These are phyloP conservation scores for Amanita brunnescens DNA, from an alignment of 768 basidiomycete species.

Conservation along the genomic window DNA sequence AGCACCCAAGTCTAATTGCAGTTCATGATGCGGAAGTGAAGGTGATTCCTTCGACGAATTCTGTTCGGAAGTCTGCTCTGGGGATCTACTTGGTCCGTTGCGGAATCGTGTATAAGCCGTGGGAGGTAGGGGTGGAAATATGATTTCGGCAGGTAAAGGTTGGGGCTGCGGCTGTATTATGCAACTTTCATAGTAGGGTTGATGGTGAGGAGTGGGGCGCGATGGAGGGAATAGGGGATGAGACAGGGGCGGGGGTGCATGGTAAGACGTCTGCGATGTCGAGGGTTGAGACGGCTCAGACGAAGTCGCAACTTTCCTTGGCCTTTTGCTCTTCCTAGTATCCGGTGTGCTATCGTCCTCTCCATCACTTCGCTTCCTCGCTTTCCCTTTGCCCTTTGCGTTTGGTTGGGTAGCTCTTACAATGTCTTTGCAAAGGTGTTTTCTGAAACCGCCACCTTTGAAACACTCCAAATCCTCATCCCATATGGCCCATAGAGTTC, in stretches of 20 bases:
- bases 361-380: slow-evolving; percentile 25
- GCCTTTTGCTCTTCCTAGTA: slow-evolving; percentile 37
- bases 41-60: slow-evolving; percentile 3
- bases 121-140: slow-evolving; percentile 67
- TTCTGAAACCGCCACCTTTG: slow-evolving; percentile 73
- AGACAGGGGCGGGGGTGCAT: slow-evolving; percentile 19
- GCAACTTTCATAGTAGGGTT: slow-evolving; percentile 65
- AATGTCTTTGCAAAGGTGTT: slow-evolving; percentile 45
- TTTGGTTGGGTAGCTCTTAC: slow-evolving; percentile 23
- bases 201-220: slow-evolving; percentile 55
- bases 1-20: slow-evolving; percentile 12
- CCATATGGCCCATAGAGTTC: slow-evolving; percentile 84
- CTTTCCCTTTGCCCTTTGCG: slow-evolving; percentile 24
- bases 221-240: slow-evolving; percentile 42
- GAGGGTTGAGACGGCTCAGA: slow-evolving; percentile 14
- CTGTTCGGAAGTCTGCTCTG: slow-evolving; percentile 6
- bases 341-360: slow-evolving; percentile 29
- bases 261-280: slow-evolving; percentile 15
- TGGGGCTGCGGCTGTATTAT: slow-evolving; percentile 33
- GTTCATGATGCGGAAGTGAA: slow-evolving; percentile 7
- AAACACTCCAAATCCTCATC: slow-evolving; percentile 81
- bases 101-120: slow-evolving; percentile 19
- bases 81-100: slow-evolving; percentile 19
- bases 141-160: slow-evolving; percentile 46
- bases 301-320: slow-evolving; percentile 30